phyloP scores from a whole-genome alignment of 2,329 filamentous ascomycete species.

The Chaetomium olivaceum region DNA sequence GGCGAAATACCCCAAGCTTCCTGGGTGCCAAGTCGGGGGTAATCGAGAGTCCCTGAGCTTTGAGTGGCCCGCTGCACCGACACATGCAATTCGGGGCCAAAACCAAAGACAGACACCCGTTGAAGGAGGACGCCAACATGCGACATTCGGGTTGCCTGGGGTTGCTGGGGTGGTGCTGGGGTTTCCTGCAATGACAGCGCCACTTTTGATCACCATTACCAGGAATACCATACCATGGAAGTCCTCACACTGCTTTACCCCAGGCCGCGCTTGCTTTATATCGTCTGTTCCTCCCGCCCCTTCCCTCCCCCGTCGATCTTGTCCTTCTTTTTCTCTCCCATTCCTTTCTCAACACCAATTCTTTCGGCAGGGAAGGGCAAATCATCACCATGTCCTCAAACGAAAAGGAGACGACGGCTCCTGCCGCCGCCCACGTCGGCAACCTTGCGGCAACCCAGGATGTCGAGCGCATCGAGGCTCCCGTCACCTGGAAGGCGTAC shows the following conservation, averaged over 20 bases:
- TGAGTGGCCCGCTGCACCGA: conserved; percentile 25
- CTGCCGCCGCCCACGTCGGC: conserved; percentile 21
- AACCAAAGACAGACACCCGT: not conserved
- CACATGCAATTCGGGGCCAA: not conserved
- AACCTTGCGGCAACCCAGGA: conserved; percentile 49
- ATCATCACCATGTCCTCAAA: conserved; percentile 27
- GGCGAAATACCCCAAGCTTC: conserved; percentile 34
- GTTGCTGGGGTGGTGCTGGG: not conserved
- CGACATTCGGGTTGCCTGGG: conserved; percentile 3
- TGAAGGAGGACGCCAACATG: not conserved
- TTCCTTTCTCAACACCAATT: not conserved
- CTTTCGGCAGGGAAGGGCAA: conserved; percentile 7
- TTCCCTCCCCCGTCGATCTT: conserved; percentile 17
- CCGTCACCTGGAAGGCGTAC: conserved; percentile 69
- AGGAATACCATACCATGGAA: not conserved
- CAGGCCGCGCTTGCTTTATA: not conserved
- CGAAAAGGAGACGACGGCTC: conserved; percentile 28
- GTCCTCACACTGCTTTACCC: not conserved
- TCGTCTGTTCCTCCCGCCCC: conserved; percentile 4
- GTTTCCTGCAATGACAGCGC: conserved; percentile 4
- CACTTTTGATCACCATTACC: conserved; percentile 9
- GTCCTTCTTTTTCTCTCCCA: conserved; percentile 6
- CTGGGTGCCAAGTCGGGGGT: conserved; percentile 32
- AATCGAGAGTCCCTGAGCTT: conserved; percentile 24
- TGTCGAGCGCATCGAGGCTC: conserved; percentile 64